These are phyloP conservation scores for Epithele typhae DNA, from an alignment of 768 basidiomycete genomes.

Conservation along the genomic window DNA sequence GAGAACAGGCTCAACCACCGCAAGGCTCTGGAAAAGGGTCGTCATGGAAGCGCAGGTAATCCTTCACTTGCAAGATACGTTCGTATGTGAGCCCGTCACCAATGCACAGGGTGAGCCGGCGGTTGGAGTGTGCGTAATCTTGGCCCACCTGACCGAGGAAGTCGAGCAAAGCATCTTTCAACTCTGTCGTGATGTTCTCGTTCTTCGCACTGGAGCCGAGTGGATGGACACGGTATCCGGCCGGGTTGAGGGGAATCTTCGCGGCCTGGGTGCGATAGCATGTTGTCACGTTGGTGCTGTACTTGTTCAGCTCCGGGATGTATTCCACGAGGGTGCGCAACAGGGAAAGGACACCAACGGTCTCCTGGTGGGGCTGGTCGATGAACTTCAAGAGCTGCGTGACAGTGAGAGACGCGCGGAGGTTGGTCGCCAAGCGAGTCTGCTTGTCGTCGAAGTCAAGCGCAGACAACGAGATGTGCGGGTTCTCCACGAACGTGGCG, in stretches of 20 bases:
- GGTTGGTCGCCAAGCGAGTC: too few relatives aligned
- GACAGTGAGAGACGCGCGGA: too few relatives aligned
- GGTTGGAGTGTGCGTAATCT: constrained; percentile 13
- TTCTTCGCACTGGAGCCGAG: constrained; percentile 26
- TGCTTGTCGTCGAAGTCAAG: too few relatives aligned
- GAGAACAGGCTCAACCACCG: constrained; percentile 2
- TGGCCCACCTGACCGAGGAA: constrained; percentile 32
- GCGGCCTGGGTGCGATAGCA: constrained; percentile 22
- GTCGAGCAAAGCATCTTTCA: constrained; percentile 30
- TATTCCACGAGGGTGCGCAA: constrained; percentile 21
- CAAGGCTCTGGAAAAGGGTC: not conserved
- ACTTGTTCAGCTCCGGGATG: constrained; percentile 22
- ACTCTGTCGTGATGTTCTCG: constrained; percentile 25
- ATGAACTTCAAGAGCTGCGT: too few relatives aligned
- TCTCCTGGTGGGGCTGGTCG: too few relatives aligned
- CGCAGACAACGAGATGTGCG: too few relatives aligned
- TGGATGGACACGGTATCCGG: constrained; percentile 21
- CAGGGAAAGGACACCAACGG: constrained; percentile 27
- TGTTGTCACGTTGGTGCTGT: constrained; percentile 17
- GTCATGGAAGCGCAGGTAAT: constrained; percentile 6
- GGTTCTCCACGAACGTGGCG: too few relatives aligned
- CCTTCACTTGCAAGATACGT: constrained; percentile 15
- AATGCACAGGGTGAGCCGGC: constrained; percentile 21
- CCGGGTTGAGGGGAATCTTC: not conserved
- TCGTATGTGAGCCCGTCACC: constrained; percentile 37